Percentiles rank a stretch among this genome's conserved stretches.
Conservation (phyloP, 1,139 yeast genomes). For the Yamadazyma diddensiae region DNA sequence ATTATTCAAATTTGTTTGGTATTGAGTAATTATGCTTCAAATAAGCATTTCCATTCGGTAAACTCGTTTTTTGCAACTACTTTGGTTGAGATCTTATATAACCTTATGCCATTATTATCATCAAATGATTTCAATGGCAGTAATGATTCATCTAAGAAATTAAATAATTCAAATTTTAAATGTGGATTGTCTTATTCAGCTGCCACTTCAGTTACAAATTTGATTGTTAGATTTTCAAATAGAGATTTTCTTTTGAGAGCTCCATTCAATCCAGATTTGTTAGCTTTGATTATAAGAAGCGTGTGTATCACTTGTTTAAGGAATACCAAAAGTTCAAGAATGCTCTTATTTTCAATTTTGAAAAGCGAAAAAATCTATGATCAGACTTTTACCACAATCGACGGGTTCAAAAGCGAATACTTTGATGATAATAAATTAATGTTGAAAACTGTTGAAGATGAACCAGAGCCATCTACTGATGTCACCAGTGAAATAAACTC, state of each 20-base stretch:
- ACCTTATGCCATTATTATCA: constrained; percentile 46
- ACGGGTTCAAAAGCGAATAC: constrained; percentile 27
- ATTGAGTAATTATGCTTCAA: constrained; percentile 12
- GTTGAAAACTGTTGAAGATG: constrained; percentile 16
- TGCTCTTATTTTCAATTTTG: constrained; percentile 50
- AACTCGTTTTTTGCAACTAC: constrained; percentile 36
- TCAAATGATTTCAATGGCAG: constrained; percentile 16
- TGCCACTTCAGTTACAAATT: constrained; percentile 52
- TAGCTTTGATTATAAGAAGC: constrained; percentile 57
- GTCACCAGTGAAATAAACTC: constrained; percentile 8
- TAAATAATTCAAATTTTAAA: constrained; percentile 30
- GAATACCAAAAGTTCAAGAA: constrained; percentile 49
- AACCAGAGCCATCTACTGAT: constrained; percentile 10
- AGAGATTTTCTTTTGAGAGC: constrained; percentile 40
- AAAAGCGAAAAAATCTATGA: constrained; percentile 45
- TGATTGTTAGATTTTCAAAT: constrained; percentile 46
- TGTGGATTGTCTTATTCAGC: constrained; percentile 62
- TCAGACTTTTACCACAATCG: constrained; percentile 30
- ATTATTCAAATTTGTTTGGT: constrained; percentile 48
- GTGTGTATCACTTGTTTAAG: constrained; percentile 50
- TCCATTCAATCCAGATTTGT: constrained; percentile 51
- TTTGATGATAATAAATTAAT: constrained; percentile 22
- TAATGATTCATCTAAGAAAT: constrained; percentile 25
- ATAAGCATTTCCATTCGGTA: constrained; percentile 8
- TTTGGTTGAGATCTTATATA: constrained; percentile 56